Percentiles rank a stretch among this genome's conserved stretches.
Conservation (phyloP, 805 yeast species). For the Schwanniomyces occidentalis region DNA sequence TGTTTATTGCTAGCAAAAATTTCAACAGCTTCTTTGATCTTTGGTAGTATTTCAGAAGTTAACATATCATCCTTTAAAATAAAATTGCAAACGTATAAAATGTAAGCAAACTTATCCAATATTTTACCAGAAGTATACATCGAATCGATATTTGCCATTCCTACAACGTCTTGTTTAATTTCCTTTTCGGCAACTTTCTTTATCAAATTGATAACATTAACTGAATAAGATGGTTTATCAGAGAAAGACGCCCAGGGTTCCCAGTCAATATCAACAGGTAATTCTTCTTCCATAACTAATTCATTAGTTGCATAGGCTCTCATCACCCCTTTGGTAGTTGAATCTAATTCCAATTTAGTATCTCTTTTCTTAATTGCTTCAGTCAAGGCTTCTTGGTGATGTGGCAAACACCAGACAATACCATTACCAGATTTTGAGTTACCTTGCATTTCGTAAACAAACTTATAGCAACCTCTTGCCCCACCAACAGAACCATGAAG, state of each 20-base stretch:
- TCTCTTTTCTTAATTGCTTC: conserved; percentile 22
- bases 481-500: conserved; percentile 17
- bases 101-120: conserved; percentile 86
- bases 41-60: conserved; percentile 52
- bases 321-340: conserved; percentile 52
- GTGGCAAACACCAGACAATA: conserved; percentile 54
- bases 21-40: conserved; percentile 65
- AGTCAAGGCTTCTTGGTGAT: conserved; percentile 44
- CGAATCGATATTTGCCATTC: conserved; percentile 68
- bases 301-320: conserved; percentile 41
- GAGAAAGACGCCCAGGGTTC: conserved; percentile 58
- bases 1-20: conserved; percentile 73
- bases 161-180: conserved; percentile 52
- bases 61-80: conserved; percentile 57
- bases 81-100: conserved; percentile 69
- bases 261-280: conserved; percentile 43
- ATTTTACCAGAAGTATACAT: conserved; percentile 91
- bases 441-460: conserved; percentile 30
- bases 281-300: conserved; percentile 42
- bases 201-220: conserved; percentile 37
- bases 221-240: conserved; percentile 24
- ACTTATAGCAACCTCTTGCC: conserved; percentile 25
- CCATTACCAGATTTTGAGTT: conserved; percentile 23
- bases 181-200: conserved; percentile 53
- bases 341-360: conserved; percentile 41